Base-by-base conservation (phyloP, 2,329 filamentous ascomycete genomes). In the Claviceps lovelessii region DNA sequence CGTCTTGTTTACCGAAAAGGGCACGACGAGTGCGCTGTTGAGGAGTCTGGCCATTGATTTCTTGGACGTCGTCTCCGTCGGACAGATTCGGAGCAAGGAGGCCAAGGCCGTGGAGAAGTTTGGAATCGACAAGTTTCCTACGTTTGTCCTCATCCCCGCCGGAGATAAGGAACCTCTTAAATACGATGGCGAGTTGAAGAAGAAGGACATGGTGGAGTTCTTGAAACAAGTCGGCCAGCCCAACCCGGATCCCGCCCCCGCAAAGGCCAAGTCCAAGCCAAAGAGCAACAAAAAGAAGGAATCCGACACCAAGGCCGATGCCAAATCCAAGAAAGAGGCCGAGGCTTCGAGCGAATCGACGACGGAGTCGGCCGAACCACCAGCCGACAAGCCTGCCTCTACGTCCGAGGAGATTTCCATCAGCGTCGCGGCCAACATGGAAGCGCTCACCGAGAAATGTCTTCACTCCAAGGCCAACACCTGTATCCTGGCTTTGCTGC, bases 1-100 rank as follows among this genome's bases (percentile, higher is more conserved):
- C 0, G 82, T 98, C 39, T 74, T 98, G 3, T 97, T 98, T 70
- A 94, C 88, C 2, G 88, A 95, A 55, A 98, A 97, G 74, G 89
- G 90, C 28, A 85, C 86, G 6, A 91, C 88, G 0, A 91, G 88
- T 66, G 81, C 90, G 11, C 75, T 95, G 29, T 72, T 96, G 59
- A 87, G 86, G 68, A 84, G 89, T 57, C 70, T 97, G 54, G 90
- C 93, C 7, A 89, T 96, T 62, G 93, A 97, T 66, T 98, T 91
- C 69, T 76, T 93, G 31, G 90, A 84, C 41, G 80, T 81, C 55
- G 81, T 97, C 58, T 77, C 79, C 4, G 76, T 98, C 41, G 91
- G 83, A 9, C 91, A 97, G 70, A 79, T 95, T 54, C 82, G 90
- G 55, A 77, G 85, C 72, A 95, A 90, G 70, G 88, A 96, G 69